phyloP scores from a whole-genome alignment of 176 grass and related monocot genomes.

The Oryza longistaminata region DNA sequence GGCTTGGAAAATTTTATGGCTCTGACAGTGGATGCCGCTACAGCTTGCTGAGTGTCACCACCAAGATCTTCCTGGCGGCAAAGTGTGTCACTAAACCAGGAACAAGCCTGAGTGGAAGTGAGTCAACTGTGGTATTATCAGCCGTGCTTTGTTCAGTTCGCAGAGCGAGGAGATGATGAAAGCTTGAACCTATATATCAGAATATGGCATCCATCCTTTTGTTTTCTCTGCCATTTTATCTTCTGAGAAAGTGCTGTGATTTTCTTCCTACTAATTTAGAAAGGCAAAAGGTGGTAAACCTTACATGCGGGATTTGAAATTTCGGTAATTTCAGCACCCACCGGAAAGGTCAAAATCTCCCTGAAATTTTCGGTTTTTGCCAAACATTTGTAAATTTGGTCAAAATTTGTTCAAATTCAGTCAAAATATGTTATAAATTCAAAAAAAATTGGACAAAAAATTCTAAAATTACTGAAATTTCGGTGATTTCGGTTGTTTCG shows the following conservation, averaged over 20 bases:
- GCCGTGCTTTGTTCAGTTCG: conserved; percentile 42
- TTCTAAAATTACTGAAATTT: too few relatives aligned
- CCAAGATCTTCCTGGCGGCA: background rate
- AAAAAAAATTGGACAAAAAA: too few relatives aligned
- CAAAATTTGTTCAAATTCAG: too few relatives aligned
- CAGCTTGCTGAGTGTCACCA: too few relatives aligned
- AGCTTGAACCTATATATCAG: background rate
- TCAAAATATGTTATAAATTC: too few relatives aligned
- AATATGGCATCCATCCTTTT: background rate
- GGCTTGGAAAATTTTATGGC: too few relatives aligned
- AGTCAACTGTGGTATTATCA: conserved; percentile 56
- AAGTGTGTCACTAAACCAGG: conserved; percentile 57
- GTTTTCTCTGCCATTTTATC: background rate
- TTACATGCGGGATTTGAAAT: background rate
- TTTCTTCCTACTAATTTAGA: background rate
- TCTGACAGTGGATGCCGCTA: too few relatives aligned
- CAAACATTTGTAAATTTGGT: too few relatives aligned
- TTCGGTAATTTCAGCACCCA: too few relatives aligned
- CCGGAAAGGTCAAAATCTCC: too few relatives aligned
- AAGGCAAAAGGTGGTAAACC: background rate
- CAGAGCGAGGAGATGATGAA: background rate
- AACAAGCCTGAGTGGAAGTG: conserved; percentile 54
- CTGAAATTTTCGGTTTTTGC: too few relatives aligned
- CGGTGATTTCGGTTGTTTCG: too few relatives aligned
- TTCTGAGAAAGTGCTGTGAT: background rate